Evolutionary conservation across 768 basidiomycete genomes (phyloP), one percentile per base, ranked within the genome.

Genomic region (Phlebiopsis flavidoalba): DNA sequence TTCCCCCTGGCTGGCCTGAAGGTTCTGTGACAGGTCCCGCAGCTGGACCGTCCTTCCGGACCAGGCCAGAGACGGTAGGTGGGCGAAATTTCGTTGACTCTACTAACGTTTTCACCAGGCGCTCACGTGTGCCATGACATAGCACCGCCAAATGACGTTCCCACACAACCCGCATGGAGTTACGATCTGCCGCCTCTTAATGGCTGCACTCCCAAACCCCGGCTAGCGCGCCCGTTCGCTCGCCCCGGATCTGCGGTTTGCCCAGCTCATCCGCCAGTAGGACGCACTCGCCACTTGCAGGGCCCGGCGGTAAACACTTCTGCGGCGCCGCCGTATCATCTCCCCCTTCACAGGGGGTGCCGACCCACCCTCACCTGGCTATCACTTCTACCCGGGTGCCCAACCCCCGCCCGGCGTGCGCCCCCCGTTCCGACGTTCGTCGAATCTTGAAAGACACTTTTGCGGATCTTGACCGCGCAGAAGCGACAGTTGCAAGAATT

Each of bases 401-500:
- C 40, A 43, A 17, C 40, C 17, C 40, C 35, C 36, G 46, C 24
- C 52, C 60, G 52, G 60, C 60, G 64, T 60, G 17, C 53, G 15
- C 57, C 63, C n/a, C 64, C 62, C 36, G 63, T 82, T 15, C 82
- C 82, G 52, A 84, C 83, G 15, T 66, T 81, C 54, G 67, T 67
- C 7, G 92, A 93, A 64, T 31, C 26, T 31, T 6, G 26, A 31
- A 31, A 31, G 26, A 31, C 26, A 31, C 26, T 31, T n/a, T 74
- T 93, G 63, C 88, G 88, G 72, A 76, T 83, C 58, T 91, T 93
- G 70, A 91, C 89, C 66, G 66, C 73, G 19, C 80, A 89, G 69
- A 83, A 84, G 72, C 76, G 75, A 67, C 75, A 80, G 70, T 76
- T 88, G 75, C 83, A 91, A 72, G 89, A 89, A 69, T 79, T 93